A percentile compares a stretch with the other conserved stretches of the same genome.
These are phyloP conservation scores for Russula virescens DNA, from an alignment of 768 basidiomycete species.

Conservation along the genomic window DNA sequence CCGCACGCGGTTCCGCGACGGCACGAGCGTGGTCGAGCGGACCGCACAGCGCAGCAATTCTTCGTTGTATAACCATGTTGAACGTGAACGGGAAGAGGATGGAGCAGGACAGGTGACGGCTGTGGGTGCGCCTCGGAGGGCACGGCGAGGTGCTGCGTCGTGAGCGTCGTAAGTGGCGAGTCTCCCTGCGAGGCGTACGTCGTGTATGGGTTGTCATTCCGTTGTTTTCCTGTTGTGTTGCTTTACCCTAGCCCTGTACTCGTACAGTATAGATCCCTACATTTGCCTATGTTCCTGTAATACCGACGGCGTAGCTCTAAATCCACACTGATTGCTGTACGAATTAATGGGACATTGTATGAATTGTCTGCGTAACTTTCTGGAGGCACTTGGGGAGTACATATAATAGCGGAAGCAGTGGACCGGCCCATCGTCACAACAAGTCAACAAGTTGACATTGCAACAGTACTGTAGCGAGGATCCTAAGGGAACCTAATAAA, in stretches of 20 bases:
- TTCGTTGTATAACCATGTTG: slow-evolving; percentile 31
- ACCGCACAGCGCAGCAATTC: slow-evolving; percentile 63
- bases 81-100: slow-evolving; percentile 2
- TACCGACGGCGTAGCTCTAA: no score
- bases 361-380: no score
- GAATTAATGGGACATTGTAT: no score
- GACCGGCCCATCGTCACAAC: no score
- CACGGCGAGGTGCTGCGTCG: slow-evolving; percentile 4
- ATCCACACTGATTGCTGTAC: no score
- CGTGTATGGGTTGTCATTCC: background rate
- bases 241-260: background rate
- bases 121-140: background rate
- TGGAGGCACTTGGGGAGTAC: no score
- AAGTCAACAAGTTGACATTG: no score
- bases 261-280: background rate
- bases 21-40: slow-evolving; percentile 85
- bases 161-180: background rate
- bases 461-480: no score
- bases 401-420: no score
- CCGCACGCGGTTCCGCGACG: slow-evolving; percentile 87
- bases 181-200: no score
- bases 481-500: no score
- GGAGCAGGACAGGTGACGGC: background rate
- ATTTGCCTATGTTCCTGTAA: background rate
- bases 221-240: background rate